Evolutionary conservation across 495 filamentous ascomycete species (phyloP).

Genomic region (Letharia columbiana): DNA sequence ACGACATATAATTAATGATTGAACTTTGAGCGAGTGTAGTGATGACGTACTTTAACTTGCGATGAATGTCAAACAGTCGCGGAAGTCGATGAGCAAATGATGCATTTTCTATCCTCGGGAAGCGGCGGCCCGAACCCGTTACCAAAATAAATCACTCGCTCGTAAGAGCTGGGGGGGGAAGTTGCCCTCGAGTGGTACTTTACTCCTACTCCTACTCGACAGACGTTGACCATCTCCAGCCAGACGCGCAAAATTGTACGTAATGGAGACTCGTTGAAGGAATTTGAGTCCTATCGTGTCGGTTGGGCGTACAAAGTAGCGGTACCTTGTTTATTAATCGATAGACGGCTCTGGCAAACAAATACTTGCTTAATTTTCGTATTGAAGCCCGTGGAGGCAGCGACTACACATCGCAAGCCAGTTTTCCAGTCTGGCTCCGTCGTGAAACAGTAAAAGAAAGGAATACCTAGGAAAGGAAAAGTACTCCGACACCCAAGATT

Average conservation of each 20-base stretch:
- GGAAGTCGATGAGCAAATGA: not conserved
- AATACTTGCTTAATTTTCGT: not conserved
- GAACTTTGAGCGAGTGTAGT: not conserved
- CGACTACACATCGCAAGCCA: too few relatives aligned
- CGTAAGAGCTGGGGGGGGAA: too few relatives aligned
- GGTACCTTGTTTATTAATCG: not conserved
- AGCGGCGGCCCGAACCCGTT: constrained; percentile 1
- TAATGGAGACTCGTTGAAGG: not conserved
- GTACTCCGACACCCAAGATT: too few relatives aligned
- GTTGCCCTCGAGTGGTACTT: too few relatives aligned
- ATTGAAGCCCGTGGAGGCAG: too few relatives aligned
- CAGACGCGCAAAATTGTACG: not conserved
- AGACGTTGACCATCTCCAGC: not conserved
- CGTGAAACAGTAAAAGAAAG: too few relatives aligned
- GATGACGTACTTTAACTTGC: not conserved
- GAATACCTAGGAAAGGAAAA: too few relatives aligned
- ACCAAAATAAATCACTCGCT: not conserved
- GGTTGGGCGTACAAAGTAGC: too few relatives aligned
- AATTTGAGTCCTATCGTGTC: too few relatives aligned
- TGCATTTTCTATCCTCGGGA: not conserved
- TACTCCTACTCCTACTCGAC: too few relatives aligned
- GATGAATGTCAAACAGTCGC: not conserved
- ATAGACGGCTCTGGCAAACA: not conserved
- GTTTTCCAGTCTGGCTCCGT: not conserved
- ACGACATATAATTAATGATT: not conserved